Evolutionary conservation across 1,139 yeast genomes (phyloP).

Genomic region (Hyphopichia buzzinii): DNA sequence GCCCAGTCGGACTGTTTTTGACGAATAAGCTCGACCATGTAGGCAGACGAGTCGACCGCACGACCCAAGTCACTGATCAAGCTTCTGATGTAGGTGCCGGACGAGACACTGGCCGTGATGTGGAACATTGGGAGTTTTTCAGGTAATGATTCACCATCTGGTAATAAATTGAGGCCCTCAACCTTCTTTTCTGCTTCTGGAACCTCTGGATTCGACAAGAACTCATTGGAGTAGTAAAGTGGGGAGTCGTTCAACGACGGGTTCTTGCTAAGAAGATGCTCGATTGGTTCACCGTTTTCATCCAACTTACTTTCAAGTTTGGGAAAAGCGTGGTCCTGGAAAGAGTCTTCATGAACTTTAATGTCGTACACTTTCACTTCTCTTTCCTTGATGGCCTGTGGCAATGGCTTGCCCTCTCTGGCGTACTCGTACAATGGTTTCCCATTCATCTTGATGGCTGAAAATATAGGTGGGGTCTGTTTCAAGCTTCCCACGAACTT

Average conservation of each 20-base stretch:
- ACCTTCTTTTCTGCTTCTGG: slow-evolving; percentile 36
- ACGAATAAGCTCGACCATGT: slow-evolving; percentile 83
- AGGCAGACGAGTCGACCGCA: slow-evolving; percentile 76
- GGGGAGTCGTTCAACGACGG: slow-evolving; percentile 66
- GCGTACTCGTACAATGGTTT: slow-evolving; percentile 94
- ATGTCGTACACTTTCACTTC: slow-evolving; percentile 61
- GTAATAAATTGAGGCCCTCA: slow-evolving; percentile 23
- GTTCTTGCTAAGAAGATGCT: slow-evolving; percentile 45
- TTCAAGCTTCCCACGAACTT: slow-evolving; percentile 74
- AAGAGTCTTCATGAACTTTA: slow-evolving; percentile 50
- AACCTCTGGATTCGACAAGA: slow-evolving; percentile 22
- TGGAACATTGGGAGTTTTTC: slow-evolving; percentile 61
- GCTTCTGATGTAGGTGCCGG: slow-evolving; percentile 94
- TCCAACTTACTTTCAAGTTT: slow-evolving; percentile 50
- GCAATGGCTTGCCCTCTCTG: slow-evolving; percentile 80
- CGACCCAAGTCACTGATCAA: slow-evolving; percentile 86
- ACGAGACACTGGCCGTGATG: slow-evolving; percentile 76
- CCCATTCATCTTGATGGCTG: slow-evolving; percentile 94
- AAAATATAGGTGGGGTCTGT: slow-evolving; percentile 94
- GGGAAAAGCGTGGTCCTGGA: slow-evolving; percentile 57
- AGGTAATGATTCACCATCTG: slow-evolving; percentile 25
- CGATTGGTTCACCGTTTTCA: slow-evolving; percentile 51
- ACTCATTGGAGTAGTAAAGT: slow-evolving; percentile 58
- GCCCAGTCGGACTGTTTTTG: slow-evolving; percentile 81
- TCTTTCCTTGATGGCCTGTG: slow-evolving; percentile 75